phyloP scores from a whole-genome alignment of 176 grass and related monocot species.

The Coix lacrymajobi region DNA sequence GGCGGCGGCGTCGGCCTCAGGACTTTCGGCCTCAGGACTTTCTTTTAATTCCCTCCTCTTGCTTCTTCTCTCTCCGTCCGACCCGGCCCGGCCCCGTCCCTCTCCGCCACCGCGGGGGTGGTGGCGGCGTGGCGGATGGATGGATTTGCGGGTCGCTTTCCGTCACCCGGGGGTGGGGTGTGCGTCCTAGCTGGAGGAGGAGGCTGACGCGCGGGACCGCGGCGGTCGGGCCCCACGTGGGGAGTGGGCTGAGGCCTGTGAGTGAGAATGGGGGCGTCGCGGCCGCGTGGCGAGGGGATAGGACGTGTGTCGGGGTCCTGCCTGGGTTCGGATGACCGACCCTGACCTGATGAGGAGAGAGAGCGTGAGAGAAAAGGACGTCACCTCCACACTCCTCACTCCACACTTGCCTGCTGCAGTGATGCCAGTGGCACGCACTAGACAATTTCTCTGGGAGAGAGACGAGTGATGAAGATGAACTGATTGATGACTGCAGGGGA shows the following conservation, averaged over 20 bases:
- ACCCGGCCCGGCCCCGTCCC: neutral
- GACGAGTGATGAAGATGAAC: too few species aligned
- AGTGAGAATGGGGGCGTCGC: too few species aligned
- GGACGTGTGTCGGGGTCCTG: slow-evolving; percentile 48
- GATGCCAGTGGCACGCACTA: neutral
- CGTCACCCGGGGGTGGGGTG: neutral
- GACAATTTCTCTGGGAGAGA: neutral
- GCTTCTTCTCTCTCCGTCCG: neutral
- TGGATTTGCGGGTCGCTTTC: slow-evolving; percentile 20
- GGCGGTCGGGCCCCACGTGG: neutral
- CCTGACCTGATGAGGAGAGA: neutral
- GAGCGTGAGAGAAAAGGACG: neutral
- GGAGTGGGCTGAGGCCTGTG: neutral
- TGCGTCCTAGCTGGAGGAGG: slow-evolving; percentile 12
- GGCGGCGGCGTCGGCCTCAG: too few species aligned
- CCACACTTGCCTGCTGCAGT: neutral
- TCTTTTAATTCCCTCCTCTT: neutral
- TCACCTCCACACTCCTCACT: neutral
- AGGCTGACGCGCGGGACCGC: slow-evolving; percentile 12
- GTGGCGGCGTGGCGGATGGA: neutral
- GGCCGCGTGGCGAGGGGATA: slow-evolving; percentile 8
- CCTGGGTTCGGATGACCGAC: too few species aligned
- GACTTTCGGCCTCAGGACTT: too few species aligned
- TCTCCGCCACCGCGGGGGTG: too few species aligned
- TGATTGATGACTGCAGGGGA: too few species aligned